A percentile compares a stretch with the other conserved stretches of the same genome.
Conservation (phyloP, 164 flowering plant species). For the Liriodendron chinense region DNA sequence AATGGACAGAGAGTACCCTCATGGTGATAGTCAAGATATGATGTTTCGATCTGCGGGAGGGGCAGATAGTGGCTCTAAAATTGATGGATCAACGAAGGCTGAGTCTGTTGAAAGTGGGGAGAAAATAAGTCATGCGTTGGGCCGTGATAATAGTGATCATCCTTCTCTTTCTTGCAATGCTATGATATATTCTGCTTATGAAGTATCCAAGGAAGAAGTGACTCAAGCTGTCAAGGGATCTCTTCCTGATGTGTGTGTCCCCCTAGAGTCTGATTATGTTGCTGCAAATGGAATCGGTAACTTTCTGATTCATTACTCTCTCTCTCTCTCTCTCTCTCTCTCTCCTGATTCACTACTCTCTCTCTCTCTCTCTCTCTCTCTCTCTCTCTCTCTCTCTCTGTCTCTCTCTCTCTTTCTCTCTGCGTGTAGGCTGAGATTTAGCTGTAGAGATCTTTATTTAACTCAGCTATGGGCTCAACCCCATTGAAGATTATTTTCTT, state of each 20-base stretch:
- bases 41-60: slow-evolving; percentile 67
- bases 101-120: slow-evolving; percentile 95
- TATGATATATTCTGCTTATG: slow-evolving; percentile 53
- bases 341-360: too few species aligned
- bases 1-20: slow-evolving; percentile 68
- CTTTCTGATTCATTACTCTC: background rate
- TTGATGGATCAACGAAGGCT: slow-evolving; percentile 76
- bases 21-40: slow-evolving; percentile 88
- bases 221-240: slow-evolving; percentile 56
- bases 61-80: slow-evolving; percentile 93
- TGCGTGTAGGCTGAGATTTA: too few species aligned
- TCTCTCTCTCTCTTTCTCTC: background rate
- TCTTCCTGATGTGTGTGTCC: slow-evolving; percentile 37
- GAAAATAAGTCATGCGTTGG: slow-evolving; percentile 48
- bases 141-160: slow-evolving; percentile 40
- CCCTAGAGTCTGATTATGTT: slow-evolving; percentile 42
- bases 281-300: slow-evolving; percentile 61
- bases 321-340: background rate
- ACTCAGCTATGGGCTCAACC: too few species aligned
- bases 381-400: background rate
- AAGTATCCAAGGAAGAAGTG: slow-evolving; percentile 70
- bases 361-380: background rate
- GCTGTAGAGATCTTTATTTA: too few species aligned
- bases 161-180: slow-evolving; percentile 91
- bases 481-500: too few species aligned